Evolutionary conservation across 441 rosid genomes (phyloP), one percentile per base, ranked within the genome.

Genomic region (Erodium trifolium): DNA sequence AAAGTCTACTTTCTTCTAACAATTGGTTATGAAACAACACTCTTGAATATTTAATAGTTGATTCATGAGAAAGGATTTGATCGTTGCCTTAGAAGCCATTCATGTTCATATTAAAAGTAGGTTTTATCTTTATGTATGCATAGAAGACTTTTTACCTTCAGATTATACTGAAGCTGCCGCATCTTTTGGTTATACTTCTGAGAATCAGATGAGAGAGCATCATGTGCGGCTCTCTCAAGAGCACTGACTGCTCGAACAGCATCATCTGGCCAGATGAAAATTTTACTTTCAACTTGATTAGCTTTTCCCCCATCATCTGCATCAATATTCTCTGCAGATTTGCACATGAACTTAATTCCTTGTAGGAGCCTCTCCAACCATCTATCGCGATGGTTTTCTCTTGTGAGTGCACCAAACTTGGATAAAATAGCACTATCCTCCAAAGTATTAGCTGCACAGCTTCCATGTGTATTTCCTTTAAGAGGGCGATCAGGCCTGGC

Each of bases 301-400:
- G 62, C 73, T 70, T 82, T 87, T 70, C 69, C 82, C 67, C 79
- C 82, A 34, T 68, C 81, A 51, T 77, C 85, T 49, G 68, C 82
- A 23, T 67, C 64, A 29, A 77, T 78, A 27, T 65, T 68, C 69
- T 78, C 86, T 66, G 83, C 75, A 68, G 79, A 65, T 65, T 67
- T 76, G 76, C 96, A 92, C 63, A 87, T 76, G 71, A 82, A 80
- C 71, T 85, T 88, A 65, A 94, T 77, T 63, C 84, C 84, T 71
- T 86, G 91, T 71, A 92, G 89, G 78, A 94, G 99, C 85, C 78
- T 90, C 72, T 82, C 94, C 82, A 94, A 75, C 83, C 98, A 86
- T 79, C 82, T 90, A 78, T 94, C 96, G 57, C 98, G 97, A 78
- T 79, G 89, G 29, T 77, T 70, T 72, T 86, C 88, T 69, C 92